phyloP scores from a whole-genome alignment of 805 yeast species.

The Yamadazyma sp. region DNA sequence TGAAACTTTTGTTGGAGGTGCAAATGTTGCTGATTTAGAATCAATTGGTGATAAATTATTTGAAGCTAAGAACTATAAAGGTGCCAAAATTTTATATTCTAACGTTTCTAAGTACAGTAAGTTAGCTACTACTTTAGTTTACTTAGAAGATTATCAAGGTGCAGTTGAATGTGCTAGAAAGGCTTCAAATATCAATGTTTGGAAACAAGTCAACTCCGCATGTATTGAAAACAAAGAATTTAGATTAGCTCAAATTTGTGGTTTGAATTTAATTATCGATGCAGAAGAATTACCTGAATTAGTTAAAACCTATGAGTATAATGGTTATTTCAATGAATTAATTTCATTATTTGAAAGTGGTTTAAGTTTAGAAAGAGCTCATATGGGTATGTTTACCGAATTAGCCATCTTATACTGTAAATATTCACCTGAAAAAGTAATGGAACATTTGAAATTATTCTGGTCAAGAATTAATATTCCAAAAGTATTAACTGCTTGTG shows the following conservation, averaged over 20 bases:
- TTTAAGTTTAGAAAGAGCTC: constrained; percentile 95
- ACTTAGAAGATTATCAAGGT: constrained; percentile 85
- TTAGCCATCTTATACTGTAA: constrained; percentile 87
- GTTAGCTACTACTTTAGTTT: constrained; percentile 94
- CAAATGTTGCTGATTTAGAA: constrained; percentile 92
- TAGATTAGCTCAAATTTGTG: constrained; percentile 97
- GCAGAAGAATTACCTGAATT: constrained; percentile 95
- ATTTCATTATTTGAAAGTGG: constrained; percentile 94
- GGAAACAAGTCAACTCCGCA: constrained; percentile 97
- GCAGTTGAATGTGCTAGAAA: constrained; percentile 99
- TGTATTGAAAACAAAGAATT: constrained; percentile 94
- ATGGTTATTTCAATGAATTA: constrained; percentile 89
- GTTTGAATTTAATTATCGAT: constrained; percentile 92
- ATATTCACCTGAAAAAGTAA: constrained; percentile 83
- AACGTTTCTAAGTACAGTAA: constrained; percentile 92
- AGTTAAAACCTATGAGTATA: constrained; percentile 79
- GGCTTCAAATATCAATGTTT: constrained; percentile 87
- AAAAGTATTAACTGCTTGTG: constrained; percentile 91
- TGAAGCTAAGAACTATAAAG: constrained; percentile 78
- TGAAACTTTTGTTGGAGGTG: constrained; percentile 75
- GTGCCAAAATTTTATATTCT: constrained; percentile 84
- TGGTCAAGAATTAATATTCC: constrained; percentile 99
- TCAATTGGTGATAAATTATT: constrained; percentile 88
- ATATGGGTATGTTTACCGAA: constrained; percentile 99
- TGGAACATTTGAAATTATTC: constrained; percentile 95